Percentiles rank a stretch among this genome's conserved stretches.
Evolutionary conservation across 2,329 filamentous ascomycete species (phyloP).

Genomic region (Helotiales sp.): DNA sequence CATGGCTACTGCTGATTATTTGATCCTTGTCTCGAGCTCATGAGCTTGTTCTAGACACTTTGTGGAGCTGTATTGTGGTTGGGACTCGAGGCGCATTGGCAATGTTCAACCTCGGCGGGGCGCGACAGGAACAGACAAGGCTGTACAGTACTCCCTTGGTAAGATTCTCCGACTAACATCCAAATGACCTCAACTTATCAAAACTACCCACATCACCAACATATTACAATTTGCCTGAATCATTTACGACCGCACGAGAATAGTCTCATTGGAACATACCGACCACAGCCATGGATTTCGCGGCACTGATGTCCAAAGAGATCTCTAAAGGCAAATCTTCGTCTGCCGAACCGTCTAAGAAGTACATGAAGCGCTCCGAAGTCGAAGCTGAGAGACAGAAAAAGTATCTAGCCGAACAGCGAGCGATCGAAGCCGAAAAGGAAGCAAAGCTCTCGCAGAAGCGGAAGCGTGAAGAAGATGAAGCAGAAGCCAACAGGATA

Average conservation of each 20-base stretch:
- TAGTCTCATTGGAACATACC: background rate
- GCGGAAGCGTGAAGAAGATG: conserved; percentile 86
- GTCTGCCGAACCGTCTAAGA: conserved; percentile 50
- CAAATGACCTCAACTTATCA: background rate
- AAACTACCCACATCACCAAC: background rate
- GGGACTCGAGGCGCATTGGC: background rate
- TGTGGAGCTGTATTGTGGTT: background rate
- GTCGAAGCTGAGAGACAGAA: conserved; percentile 79
- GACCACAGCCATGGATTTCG: conserved; percentile 79
- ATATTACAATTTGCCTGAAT: background rate
- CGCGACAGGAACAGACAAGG: background rate
- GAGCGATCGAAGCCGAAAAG: conserved; percentile 69
- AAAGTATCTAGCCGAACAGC: conserved; percentile 81
- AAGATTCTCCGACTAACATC: background rate
- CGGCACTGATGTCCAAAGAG: conserved; percentile 87
- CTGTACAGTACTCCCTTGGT: background rate
- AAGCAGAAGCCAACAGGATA: conserved; percentile 63
- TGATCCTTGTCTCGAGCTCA: background rate
- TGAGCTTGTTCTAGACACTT: background rate
- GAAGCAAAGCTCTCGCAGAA: conserved; percentile 71
- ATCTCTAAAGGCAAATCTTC: conserved; percentile 76
- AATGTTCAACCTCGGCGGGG: background rate
- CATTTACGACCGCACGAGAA: background rate
- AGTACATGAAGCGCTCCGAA: conserved; percentile 84
- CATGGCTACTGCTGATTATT: conserved; percentile 28